A percentile compares a stretch with the other conserved stretches of the same genome.
These are phyloP conservation scores for Globisporangium splendens DNA, from an alignment of 352 stramenopile genomes.

Conservation along the genomic window DNA sequence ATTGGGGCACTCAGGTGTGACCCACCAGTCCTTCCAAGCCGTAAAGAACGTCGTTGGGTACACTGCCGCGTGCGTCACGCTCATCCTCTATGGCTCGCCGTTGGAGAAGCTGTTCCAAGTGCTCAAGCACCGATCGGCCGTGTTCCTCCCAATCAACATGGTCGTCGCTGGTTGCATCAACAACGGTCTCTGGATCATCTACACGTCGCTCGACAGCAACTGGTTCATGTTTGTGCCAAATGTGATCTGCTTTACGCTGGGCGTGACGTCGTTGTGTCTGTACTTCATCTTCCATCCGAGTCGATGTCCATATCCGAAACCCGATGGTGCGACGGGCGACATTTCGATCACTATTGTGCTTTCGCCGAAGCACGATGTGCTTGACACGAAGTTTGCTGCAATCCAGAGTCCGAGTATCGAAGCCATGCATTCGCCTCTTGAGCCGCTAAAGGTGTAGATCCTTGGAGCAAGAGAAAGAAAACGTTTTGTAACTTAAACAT, in stretches of 20 bases:
- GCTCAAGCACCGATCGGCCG: conserved; percentile 30
- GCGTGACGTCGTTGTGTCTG: background rate
- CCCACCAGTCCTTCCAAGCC: conserved; percentile 23
- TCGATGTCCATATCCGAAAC: conserved; percentile 6
- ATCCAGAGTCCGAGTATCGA: conserved; percentile 23
- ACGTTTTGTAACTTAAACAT: too few relatives aligned
- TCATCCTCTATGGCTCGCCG: conserved; percentile 38
- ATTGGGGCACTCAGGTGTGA: conserved; percentile 22
- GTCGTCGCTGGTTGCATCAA: conserved; percentile 39
- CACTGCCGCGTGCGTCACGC: conserved; percentile 27
- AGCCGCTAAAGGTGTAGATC: conserved; percentile 12
- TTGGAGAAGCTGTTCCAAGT: conserved; percentile 34
- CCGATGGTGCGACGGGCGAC: background rate
- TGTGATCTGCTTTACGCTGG: conserved; percentile 34
- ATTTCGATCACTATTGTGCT: conserved; percentile 5
- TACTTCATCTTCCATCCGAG: conserved; percentile 10
- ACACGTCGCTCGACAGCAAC: conserved; percentile 34
- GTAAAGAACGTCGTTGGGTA: conserved; percentile 29
- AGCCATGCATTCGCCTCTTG: conserved; percentile 24
- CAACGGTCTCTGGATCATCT: conserved; percentile 49
- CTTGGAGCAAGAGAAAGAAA: too few relatives aligned
- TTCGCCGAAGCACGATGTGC: background rate
- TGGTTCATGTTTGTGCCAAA: conserved; percentile 55
- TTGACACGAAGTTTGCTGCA: conserved; percentile 9
- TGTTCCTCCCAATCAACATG: conserved; percentile 29